Percentiles rank a stretch among this genome's conserved stretches.
Evolutionary conservation across 2,329 filamentous ascomycete species (phyloP).

Genomic region (Apiospora malaysiana): DNA sequence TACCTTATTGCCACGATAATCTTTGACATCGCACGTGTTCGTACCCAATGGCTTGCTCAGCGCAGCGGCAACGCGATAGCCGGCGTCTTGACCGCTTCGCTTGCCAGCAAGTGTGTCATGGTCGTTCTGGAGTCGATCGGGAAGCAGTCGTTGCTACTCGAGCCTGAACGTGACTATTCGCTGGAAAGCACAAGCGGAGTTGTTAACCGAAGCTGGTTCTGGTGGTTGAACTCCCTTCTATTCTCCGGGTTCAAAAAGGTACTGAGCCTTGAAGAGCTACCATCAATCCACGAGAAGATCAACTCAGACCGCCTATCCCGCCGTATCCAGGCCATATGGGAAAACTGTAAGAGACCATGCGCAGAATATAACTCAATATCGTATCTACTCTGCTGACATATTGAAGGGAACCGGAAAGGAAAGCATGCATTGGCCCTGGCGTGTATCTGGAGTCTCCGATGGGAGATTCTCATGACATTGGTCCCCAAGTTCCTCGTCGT

Average conservation of each 20-base stretch:
- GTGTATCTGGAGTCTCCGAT: slow-evolving; percentile 24
- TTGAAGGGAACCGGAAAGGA: slow-evolving; percentile 19
- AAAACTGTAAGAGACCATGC: not conserved
- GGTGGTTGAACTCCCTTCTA: slow-evolving; percentile 38
- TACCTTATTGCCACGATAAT: slow-evolving; percentile 30
- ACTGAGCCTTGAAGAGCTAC: slow-evolving; percentile 33
- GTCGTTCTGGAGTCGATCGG: slow-evolving; percentile 34
- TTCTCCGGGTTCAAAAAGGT: slow-evolving; percentile 33
- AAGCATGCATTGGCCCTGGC: slow-evolving; percentile 25
- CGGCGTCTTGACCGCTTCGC: slow-evolving; percentile 32
- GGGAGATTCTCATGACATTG: slow-evolving; percentile 22
- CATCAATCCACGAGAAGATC: slow-evolving; percentile 24
- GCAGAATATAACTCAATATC: not conserved
- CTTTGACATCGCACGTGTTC: slow-evolving; percentile 23
- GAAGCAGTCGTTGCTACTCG: slow-evolving; percentile 34
- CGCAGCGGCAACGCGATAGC: slow-evolving; percentile 27
- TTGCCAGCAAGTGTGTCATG: slow-evolving; percentile 32
- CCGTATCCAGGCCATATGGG: slow-evolving; percentile 16
- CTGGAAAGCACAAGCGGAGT: slow-evolving; percentile 33
- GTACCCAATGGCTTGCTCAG: slow-evolving; percentile 26
- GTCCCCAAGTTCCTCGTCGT: slow-evolving; percentile 25
- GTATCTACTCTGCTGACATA: not conserved
- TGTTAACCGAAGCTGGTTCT: slow-evolving; percentile 36
- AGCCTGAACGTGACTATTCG: slow-evolving; percentile 30
- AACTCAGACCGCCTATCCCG: slow-evolving; percentile 19